Evolutionary conservation across 306 rosid species (phyloP).

Genomic region (Quercus mongolica): DNA sequence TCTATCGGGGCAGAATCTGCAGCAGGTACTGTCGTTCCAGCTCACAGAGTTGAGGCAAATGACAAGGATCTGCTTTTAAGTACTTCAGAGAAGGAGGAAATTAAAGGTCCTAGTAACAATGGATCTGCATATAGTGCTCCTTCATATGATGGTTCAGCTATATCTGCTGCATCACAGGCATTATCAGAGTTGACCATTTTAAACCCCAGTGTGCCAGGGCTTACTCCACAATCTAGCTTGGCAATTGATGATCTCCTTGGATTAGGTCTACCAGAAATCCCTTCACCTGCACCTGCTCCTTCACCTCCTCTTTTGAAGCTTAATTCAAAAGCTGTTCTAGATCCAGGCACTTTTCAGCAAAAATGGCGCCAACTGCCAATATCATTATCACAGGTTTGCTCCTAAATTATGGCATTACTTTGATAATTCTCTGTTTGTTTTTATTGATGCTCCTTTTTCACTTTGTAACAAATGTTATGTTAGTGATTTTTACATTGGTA

Average conservation of each 20-base stretch:
- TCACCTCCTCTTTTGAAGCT: conserved; percentile 75
- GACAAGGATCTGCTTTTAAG: conserved; percentile 94
- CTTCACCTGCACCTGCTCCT: conserved; percentile 45
- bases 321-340: conserved; percentile 77
- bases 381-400: conserved; percentile 73
- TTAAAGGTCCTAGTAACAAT: conserved; percentile 50
- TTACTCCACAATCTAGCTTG: conserved; percentile 54
- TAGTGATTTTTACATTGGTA: not conserved
- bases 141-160: conserved; percentile 52
- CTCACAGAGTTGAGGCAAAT: conserved; percentile 82
- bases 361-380: conserved; percentile 97
- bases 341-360: conserved; percentile 91
- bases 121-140: conserved; percentile 89
- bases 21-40: conserved; percentile 71
- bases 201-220: conserved; percentile 35
- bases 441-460: conserved; percentile 9
- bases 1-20: conserved; percentile 65
- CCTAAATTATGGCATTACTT: conserved; percentile 19
- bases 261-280: conserved; percentile 48
- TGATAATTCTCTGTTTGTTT: conserved; percentile 1
- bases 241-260: conserved; percentile 93
- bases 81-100: conserved; percentile 83
- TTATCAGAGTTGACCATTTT: conserved; percentile 51
- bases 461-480: not conserved
- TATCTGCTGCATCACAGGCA: conserved; percentile 50